phyloP scores from a whole-genome alignment of 371 early-diverging fungal genomes.

The Rhizomucor miehei region DNA sequence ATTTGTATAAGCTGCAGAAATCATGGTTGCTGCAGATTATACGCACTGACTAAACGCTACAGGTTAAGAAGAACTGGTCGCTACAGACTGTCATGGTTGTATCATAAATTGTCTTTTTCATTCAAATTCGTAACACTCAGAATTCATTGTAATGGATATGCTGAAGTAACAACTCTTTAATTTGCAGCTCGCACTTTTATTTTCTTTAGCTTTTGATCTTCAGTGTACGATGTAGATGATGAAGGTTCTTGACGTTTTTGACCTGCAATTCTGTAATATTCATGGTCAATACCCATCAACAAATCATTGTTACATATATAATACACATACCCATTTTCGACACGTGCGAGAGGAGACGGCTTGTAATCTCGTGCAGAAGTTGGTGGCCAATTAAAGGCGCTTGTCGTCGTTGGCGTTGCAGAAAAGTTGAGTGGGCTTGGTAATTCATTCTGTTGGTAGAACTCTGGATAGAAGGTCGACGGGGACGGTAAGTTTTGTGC shows the following conservation, averaged over 20 bases:
- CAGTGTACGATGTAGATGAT: background rate
- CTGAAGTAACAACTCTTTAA: too few relatives aligned
- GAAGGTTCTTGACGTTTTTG: conserved; percentile 10
- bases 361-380: conserved; percentile 18
- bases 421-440: conserved; percentile 67
- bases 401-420: conserved; percentile 51
- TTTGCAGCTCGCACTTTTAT: conserved; percentile 7
- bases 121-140: too few relatives aligned
- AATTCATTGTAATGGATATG: too few relatives aligned
- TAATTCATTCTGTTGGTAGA: conserved; percentile 64
- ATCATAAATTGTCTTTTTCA: too few relatives aligned
- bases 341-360: conserved; percentile 19
- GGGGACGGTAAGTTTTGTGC: conserved; percentile 78
- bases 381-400: conserved; percentile 63
- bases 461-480: conserved; percentile 71
- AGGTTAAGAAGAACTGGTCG: too few relatives aligned
- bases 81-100: too few relatives aligned
- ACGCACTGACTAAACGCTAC: too few relatives aligned
- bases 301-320: too few relatives aligned
- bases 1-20: too few relatives aligned
- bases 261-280: background rate
- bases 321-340: too few relatives aligned
- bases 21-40: too few relatives aligned
- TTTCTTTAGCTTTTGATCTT: conserved; percentile 5
- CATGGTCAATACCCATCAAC: background rate